Evolutionary conservation across 805 yeast genomes (phyloP).

Genomic region (Yarrowia sp.): DNA sequence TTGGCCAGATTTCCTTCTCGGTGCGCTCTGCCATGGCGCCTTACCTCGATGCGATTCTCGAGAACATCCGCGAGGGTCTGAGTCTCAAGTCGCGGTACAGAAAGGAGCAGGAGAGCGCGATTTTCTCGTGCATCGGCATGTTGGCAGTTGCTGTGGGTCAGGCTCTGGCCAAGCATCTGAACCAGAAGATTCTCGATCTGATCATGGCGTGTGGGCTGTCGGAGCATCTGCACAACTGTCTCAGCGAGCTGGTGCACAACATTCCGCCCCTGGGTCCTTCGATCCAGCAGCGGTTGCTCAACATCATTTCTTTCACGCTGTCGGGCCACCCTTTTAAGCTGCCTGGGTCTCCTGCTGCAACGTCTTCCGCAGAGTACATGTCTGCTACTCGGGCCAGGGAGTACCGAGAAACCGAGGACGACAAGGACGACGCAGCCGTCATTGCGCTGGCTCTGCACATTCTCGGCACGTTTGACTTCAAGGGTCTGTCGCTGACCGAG

Average conservation of each 20-base stretch:
- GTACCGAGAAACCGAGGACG: conserved; percentile 69
- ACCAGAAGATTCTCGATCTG: conserved; percentile 73
- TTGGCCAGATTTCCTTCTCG: conserved; percentile 76
- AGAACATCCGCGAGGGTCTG: conserved; percentile 77
- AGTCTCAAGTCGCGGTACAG: conserved; percentile 44
- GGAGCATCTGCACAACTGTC: conserved; percentile 74
- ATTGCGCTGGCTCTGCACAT: conserved; percentile 77
- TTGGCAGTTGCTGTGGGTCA: conserved; percentile 89
- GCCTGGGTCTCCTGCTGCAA: conserved; percentile 70
- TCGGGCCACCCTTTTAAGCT: conserved; percentile 78
- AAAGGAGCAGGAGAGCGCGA: conserved; percentile 76
- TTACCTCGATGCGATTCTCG: conserved; percentile 82
- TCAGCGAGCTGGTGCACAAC: conserved; percentile 62
- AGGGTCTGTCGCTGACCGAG: conserved; percentile 74
- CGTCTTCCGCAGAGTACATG: conserved; percentile 54
- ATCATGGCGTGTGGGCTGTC: conserved; percentile 80
- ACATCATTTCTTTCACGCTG: conserved; percentile 67
- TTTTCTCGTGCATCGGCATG: conserved; percentile 85
- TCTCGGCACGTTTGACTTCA: conserved; percentile 71
- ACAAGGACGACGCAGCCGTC: conserved; percentile 49
- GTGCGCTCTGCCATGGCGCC: conserved; percentile 84
- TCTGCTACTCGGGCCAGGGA: conserved; percentile 67
- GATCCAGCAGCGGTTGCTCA: conserved; percentile 68
- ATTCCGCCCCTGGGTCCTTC: conserved; percentile 77
- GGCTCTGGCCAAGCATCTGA: conserved; percentile 83